Percentiles rank a stretch among this genome's conserved stretches.
These are phyloP conservation scores for Sporothrix luriei DNA, from an alignment of 2,329 filamentous ascomycete species.

Conservation along the genomic window DNA sequence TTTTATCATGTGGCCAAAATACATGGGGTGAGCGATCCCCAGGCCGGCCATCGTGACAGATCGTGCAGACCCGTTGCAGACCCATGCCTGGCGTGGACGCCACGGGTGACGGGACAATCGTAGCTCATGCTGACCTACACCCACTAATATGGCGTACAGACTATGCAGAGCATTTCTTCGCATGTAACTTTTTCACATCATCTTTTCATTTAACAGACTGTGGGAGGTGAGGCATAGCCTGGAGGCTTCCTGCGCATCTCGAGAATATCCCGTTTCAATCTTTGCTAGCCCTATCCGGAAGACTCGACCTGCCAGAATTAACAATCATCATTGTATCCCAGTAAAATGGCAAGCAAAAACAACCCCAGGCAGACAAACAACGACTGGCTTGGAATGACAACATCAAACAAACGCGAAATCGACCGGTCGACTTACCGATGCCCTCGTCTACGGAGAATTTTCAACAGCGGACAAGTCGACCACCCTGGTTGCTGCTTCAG, in stretches of 20 bases:
- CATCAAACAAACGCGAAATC: neutral
- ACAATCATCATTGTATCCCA: conserved; percentile 13
- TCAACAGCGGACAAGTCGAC: neutral
- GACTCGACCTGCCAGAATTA: conserved; percentile 19
- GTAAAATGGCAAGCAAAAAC: conserved; percentile 7
- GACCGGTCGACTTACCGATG: too few species aligned
- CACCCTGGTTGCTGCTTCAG: conserved; percentile 32
- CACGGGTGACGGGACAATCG: conserved; percentile 1
- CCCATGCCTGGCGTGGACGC: conserved; percentile 14
- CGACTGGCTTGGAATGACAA: neutral
- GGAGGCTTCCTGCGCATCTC: conserved; percentile 30
- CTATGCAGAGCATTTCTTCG: neutral
- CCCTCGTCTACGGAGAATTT: neutral
- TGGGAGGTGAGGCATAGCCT: conserved; percentile 27
- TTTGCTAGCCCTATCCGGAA: conserved; percentile 30
- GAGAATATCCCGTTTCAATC: conserved; percentile 14
- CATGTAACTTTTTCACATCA: neutral
- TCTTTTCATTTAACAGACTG: conserved; percentile 29
- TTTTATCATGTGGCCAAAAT: conserved; percentile 25
- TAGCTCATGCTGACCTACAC: conserved; percentile 10
- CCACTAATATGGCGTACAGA: conserved; percentile 19
- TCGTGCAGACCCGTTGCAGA: conserved; percentile 27
- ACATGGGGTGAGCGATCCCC: conserved; percentile 14
- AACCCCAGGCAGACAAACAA: neutral
- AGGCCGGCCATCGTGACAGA: conserved; percentile 24